Conservation (phyloP, 306 rosid genomes). For the Prunus kanzakura region DNA sequence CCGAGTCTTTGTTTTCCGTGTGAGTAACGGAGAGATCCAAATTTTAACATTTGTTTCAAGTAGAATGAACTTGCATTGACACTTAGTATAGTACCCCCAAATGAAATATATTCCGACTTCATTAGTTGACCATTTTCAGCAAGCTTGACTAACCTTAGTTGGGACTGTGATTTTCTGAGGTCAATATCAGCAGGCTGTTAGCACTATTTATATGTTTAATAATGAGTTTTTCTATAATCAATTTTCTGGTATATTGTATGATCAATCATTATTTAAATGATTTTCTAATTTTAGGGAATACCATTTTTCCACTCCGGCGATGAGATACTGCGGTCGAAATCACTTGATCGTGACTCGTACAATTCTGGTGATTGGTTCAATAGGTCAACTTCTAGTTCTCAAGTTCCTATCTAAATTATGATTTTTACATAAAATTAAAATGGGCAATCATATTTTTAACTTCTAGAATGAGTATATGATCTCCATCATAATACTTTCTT, state of each 20-base stretch:
- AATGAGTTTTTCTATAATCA: not conserved
- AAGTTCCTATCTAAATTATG: not conserved
- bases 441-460: not conserved
- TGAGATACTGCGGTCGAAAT: conserved; percentile 89
- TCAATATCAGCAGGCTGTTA: not conserved
- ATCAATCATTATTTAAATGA: conserved; percentile 1
- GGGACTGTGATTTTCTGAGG: not conserved
- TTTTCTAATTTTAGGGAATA: conserved; percentile 57
- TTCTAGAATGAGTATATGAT: conserved; percentile 1
- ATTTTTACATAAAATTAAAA: not conserved
- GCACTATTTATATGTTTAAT: not conserved
- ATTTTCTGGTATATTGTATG: not conserved
- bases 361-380: conserved; percentile 98
- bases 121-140: not conserved
- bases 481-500: not conserved
- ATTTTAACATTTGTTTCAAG: not conserved
- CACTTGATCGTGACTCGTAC: conserved; percentile 95
- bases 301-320: conserved; percentile 90
- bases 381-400: conserved; percentile 45
- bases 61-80: not conserved
- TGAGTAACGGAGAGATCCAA: not conserved
- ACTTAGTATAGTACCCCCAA: not conserved
- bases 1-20: not conserved
- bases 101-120: not conserved
- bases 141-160: not conserved